Evolutionary conservation across 441 rosid species (phyloP).

Genomic region (Monsonia emarginata): DNA sequence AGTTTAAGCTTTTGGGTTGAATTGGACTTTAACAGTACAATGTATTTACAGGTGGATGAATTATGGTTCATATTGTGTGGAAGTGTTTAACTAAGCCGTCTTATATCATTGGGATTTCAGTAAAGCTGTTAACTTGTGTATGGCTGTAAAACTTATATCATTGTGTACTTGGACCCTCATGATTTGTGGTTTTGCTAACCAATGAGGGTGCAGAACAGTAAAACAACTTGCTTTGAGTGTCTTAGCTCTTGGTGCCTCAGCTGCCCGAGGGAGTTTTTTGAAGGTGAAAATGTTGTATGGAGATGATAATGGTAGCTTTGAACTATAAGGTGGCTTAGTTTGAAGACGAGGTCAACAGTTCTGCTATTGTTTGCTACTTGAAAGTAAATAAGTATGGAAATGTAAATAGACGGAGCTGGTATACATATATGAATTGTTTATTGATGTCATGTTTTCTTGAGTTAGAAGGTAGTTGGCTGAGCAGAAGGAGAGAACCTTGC

Average conservation of each 20-base stretch:
- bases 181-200: neutral
- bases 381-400: too few species aligned
- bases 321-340: neutral
- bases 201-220: neutral
- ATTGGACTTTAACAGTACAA: too few species aligned
- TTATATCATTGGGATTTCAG: neutral
- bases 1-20: too few species aligned
- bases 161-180: too few species aligned
- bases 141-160: too few species aligned
- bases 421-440: neutral
- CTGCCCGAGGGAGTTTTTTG: neutral
- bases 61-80: neutral
- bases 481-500: neutral
- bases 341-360: neutral
- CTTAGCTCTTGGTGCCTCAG: neutral
- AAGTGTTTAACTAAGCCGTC: neutral
- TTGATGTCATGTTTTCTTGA: neutral
- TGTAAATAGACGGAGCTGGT: too few species aligned
- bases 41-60: neutral
- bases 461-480: neutral
- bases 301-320: neutral
- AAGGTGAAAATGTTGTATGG: neutral
- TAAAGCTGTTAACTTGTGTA: conserved; percentile 3
- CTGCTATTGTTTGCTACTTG: neutral
- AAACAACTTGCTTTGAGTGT: neutral